Conservation (phyloP, 192 early-diverging fungal genomes). For the Umbelopsis isabellina region DNA sequence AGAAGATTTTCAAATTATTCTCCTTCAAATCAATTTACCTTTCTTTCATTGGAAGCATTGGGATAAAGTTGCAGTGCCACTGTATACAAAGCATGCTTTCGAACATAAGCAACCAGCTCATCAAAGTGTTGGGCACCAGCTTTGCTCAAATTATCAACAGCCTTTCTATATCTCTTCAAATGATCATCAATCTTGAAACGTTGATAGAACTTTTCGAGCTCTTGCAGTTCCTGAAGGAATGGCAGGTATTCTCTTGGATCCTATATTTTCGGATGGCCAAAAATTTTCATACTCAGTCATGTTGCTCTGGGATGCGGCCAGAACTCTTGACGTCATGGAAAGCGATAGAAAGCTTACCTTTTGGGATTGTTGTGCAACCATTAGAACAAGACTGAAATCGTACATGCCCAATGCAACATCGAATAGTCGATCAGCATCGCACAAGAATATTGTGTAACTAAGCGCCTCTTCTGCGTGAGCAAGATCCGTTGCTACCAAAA, state of each 20-base stretch:
- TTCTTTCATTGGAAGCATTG: constrained; percentile 45
- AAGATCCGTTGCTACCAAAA: constrained; percentile 42
- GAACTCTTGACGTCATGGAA: neutral
- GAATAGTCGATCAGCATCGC: constrained; percentile 86
- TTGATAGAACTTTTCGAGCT: constrained; percentile 77
- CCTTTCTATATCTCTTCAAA: constrained; percentile 68
- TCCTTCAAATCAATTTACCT: constrained; percentile 35
- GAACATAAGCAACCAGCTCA: constrained; percentile 65
- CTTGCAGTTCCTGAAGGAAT: constrained; percentile 81
- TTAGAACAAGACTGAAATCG: constrained; percentile 87
- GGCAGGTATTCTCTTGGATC: constrained; percentile 96
- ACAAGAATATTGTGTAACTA: constrained; percentile 91
- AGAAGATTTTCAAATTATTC: neutral
- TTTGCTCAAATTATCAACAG: constrained; percentile 69
- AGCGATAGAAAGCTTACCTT: constrained; percentile 50
- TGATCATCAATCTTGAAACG: constrained; percentile 89
- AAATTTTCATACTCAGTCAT: neutral
- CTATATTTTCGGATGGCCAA: constrained; percentile 24
- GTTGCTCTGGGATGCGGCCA: neutral
- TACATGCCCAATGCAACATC: constrained; percentile 94
- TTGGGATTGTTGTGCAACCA: constrained; percentile 97
- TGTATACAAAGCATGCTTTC: constrained; percentile 67
- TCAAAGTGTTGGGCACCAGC: constrained; percentile 54
- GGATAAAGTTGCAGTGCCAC: constrained; percentile 60
- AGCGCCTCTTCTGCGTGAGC: constrained; percentile 82